Evolutionary conservation across 2,329 filamentous ascomycete species (phyloP).

Genomic region (Sporothrix curviconia): DNA sequence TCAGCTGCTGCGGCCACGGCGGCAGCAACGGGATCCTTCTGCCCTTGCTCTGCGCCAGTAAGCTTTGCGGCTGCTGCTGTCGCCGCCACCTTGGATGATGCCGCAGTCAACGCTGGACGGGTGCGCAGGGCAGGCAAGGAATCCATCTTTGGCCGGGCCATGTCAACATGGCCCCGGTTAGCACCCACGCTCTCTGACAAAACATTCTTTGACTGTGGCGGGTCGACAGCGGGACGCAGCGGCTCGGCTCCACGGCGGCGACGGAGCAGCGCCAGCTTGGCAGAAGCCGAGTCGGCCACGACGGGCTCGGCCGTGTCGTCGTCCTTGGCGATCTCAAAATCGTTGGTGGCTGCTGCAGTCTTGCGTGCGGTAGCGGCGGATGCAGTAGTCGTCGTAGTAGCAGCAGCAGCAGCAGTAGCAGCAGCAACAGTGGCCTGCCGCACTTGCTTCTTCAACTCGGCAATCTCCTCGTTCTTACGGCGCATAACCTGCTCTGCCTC

Average conservation of each 20-base stretch:
- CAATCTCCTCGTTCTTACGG: slow-evolving; percentile 51
- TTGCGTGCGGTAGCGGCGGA: neutral
- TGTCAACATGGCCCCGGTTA: neutral
- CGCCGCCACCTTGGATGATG: neutral
- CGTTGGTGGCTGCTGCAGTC: neutral
- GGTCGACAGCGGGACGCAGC: slow-evolving; percentile 11
- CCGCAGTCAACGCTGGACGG: neutral
- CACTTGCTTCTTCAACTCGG: slow-evolving; percentile 43
- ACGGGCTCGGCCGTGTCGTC: neutral
- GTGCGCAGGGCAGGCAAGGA: neutral
- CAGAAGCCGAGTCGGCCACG: neutral
- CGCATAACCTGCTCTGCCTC: slow-evolving; percentile 51
- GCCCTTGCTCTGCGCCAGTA: too few relatives aligned
- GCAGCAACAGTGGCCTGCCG: neutral
- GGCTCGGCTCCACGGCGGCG: slow-evolving; percentile 13
- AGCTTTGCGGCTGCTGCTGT: neutral
- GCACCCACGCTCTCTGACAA: neutral
- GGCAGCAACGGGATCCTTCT: neutral
- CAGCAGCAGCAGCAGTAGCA: too few relatives aligned
- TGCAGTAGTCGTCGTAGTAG: too few relatives aligned
- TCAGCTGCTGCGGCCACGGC: slow-evolving; percentile 5
- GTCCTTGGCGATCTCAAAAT: neutral
- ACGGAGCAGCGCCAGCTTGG: neutral
- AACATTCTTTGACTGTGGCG: neutral
- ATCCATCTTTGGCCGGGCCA: neutral